Evolutionary conservation across 73 alveolate species (phyloP).

Genomic region (Symbiodinium pilosum): DNA sequence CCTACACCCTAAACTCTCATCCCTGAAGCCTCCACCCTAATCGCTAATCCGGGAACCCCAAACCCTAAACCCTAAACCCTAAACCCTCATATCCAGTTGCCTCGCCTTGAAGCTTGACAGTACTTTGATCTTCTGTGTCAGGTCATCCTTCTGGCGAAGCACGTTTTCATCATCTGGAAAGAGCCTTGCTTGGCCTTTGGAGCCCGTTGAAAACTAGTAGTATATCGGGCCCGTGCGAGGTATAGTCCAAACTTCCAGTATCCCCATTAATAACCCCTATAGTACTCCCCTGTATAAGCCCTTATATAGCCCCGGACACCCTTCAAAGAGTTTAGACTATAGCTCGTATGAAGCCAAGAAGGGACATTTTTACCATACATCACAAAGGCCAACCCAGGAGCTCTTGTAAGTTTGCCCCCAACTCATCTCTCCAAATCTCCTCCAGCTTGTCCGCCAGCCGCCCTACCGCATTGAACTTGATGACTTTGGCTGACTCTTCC

Average conservation of each 20-base stretch:
- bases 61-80: background rate
- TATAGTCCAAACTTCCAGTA: too few species aligned
- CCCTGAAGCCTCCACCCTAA: background rate
- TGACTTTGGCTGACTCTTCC: conserved; percentile 30
- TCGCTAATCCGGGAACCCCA: background rate
- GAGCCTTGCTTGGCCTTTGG: too few species aligned
- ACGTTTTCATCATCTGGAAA: conserved; percentile 1
- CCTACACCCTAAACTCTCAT: background rate
- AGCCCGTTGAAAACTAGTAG: too few species aligned
- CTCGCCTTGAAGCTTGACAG: conserved; percentile 14
- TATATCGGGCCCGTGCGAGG: too few species aligned
- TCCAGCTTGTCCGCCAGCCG: conserved; percentile 25
- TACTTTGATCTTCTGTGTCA: background rate
- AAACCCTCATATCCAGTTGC: background rate
- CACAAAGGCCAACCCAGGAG: too few species aligned
- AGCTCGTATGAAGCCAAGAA: too few species aligned
- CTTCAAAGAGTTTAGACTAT: too few species aligned
- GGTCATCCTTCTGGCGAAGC: background rate
- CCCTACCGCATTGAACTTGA: conserved; percentile 49
- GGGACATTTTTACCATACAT: too few species aligned
- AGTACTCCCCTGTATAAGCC: too few species aligned
- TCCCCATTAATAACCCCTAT: too few species aligned
- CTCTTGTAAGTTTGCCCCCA: background rate
- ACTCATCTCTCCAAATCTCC: conserved; percentile 9
- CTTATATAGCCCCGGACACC: too few species aligned